Evolutionary conservation across 1,284 basidiomycete genomes (phyloP).

Genomic region (Cystobasidium slooffiae): DNA sequence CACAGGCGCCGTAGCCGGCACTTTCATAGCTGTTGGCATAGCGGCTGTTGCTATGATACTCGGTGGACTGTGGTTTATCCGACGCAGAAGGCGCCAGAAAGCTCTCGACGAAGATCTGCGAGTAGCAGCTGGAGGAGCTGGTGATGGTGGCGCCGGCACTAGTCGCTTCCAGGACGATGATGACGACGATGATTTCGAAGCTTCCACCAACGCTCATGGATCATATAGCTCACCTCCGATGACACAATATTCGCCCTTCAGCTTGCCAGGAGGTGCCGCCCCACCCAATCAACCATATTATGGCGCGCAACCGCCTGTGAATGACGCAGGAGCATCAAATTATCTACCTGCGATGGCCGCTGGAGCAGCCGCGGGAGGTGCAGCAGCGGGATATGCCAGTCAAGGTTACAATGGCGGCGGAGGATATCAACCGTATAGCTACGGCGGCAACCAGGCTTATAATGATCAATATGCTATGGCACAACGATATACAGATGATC

Average conservation of each 20-base stretch:
- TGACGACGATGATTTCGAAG: slow-evolving; percentile 45
- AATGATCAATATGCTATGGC: slow-evolving; percentile 33
- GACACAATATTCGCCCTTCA: slow-evolving; percentile 31
- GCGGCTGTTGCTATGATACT: slow-evolving; percentile 47
- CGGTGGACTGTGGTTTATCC: slow-evolving; percentile 49
- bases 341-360: neutral
- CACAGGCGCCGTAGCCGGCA: slow-evolving; percentile 53
- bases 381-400: slow-evolving; percentile 5
- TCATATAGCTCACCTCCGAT: slow-evolving; percentile 23
- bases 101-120: slow-evolving; percentile 52
- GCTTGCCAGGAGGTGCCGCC: slow-evolving; percentile 26
- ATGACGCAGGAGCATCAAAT: neutral
- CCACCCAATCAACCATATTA: slow-evolving; percentile 19
- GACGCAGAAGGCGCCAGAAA: slow-evolving; percentile 45
- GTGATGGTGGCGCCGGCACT: slow-evolving; percentile 52
- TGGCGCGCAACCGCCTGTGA: neutral
- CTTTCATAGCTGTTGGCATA: slow-evolving; percentile 52
- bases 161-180: slow-evolving; percentile 47
- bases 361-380: slow-evolving; percentile 6
- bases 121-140: slow-evolving; percentile 53
- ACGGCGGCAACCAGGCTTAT: slow-evolving; percentile 28
- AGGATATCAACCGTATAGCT: slow-evolving; percentile 1
- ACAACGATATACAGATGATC: slow-evolving; percentile 32
- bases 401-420: neutral
- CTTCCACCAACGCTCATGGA: slow-evolving; percentile 33